Conservation (phyloP, 139 green algal genomes). For the Closterium sp. region DNA sequence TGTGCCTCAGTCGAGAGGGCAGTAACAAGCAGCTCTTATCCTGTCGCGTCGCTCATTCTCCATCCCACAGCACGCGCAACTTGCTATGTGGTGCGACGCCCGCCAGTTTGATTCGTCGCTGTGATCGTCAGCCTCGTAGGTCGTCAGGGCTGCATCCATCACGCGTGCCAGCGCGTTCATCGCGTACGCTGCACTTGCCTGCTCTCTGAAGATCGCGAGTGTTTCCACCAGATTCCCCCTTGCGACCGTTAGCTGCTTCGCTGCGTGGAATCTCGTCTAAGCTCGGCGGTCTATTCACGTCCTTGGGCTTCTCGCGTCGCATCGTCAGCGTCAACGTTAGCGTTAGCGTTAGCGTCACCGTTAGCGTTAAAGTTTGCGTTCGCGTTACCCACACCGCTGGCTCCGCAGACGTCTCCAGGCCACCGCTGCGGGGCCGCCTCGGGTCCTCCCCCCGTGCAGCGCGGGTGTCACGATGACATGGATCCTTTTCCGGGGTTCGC, state of each 20-base stretch:
- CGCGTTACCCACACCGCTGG: not conserved
- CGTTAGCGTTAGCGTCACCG: not conserved
- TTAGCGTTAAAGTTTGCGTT: too few relatives aligned
- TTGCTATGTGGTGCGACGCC: not conserved
- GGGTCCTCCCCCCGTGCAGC: not conserved
- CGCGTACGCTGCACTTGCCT: not conserved
- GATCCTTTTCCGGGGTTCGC: not conserved
- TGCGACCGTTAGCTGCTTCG: not conserved
- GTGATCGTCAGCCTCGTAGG: not conserved
- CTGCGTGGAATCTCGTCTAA: not conserved
- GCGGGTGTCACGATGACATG: not conserved
- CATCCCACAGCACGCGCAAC: not conserved
- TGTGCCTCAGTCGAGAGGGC: not conserved
- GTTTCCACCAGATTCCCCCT: not conserved
- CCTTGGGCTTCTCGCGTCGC: not conserved
- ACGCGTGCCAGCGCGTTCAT: not conserved
- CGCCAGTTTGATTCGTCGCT: not conserved
- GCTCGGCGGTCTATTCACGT: not conserved
- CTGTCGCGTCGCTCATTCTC: not conserved
- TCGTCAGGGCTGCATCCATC: not conserved
- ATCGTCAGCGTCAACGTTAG: not conserved
- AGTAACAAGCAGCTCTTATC: not conserved
- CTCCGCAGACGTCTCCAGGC: not conserved
- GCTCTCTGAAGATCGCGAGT: not conserved
- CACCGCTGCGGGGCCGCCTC: not conserved